These are phyloP conservation scores for Tricholomella constricta DNA, from an alignment of 768 basidiomycete species.

Conservation along the genomic window DNA sequence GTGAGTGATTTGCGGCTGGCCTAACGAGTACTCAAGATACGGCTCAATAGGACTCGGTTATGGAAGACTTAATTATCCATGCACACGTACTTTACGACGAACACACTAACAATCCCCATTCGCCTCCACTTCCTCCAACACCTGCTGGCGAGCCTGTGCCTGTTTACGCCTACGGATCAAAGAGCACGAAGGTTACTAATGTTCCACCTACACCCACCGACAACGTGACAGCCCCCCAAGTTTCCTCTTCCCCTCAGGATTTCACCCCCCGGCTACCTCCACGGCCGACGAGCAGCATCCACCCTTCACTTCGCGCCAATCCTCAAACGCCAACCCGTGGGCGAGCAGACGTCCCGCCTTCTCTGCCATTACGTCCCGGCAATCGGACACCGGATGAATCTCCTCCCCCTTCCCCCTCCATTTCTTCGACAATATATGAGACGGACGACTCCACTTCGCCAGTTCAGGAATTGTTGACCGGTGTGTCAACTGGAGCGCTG, in stretches of 20 bases:
- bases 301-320: constrained; percentile 67
- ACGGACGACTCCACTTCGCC: constrained; percentile 19
- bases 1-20: constrained; percentile 42
- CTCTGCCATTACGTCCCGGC: constrained; percentile 25
- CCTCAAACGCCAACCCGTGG: constrained; percentile 50
- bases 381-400: constrained; percentile 27
- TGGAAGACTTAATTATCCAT: constrained; percentile 85
- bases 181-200: constrained; percentile 63
- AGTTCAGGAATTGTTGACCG: constrained; percentile 8
- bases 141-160: constrained; percentile 65
- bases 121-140: constrained; percentile 75
- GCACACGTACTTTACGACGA: constrained; percentile 70
- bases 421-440: constrained; percentile 24
- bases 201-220: constrained; percentile 38
- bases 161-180: constrained; percentile 66
- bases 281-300: constrained; percentile 73
- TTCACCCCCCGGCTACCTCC: constrained; percentile 72
- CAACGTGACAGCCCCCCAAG: constrained; percentile 9
- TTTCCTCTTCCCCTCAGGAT: constrained; percentile 51
- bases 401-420: constrained; percentile 30
- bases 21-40: too few species aligned
- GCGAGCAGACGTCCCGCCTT: constrained; percentile 24
- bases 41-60: constrained; percentile 47
- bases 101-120: constrained; percentile 38
- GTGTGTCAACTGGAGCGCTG: not conserved